Conservation (phyloP, 2,329 filamentous ascomycete genomes). For the Chaetoscypha palmicola region DNA sequence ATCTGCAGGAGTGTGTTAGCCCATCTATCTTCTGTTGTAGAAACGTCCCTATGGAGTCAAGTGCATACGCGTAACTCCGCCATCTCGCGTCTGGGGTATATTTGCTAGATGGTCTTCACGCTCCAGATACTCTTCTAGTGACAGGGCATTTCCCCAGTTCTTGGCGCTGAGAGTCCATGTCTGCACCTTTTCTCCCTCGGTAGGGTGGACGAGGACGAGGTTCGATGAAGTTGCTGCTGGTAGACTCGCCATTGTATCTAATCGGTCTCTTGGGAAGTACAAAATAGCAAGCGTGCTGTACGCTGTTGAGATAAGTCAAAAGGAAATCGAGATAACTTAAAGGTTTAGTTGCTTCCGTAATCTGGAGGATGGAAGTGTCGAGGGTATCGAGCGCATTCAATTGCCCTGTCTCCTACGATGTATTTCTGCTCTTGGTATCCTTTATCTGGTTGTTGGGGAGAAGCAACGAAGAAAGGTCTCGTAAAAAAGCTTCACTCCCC, state of each 20-base stretch:
- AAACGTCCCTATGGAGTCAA: no score
- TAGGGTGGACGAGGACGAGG: slow-evolving; percentile 49
- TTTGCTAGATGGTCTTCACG: slow-evolving; percentile 52
- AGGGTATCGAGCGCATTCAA: no score
- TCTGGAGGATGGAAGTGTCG: no score
- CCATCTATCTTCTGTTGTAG: no score
- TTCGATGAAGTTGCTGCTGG: slow-evolving; percentile 26
- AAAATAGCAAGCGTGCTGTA: no score
- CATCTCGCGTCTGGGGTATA: slow-evolving; percentile 49
- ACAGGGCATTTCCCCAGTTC: slow-evolving; percentile 53
- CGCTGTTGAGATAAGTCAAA: no score
- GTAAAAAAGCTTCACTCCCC: background rate
- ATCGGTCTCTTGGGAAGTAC: no score
- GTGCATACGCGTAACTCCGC: slow-evolving; percentile 39
- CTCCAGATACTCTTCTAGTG: slow-evolving; percentile 47
- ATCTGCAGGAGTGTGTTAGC: slow-evolving; percentile 20
- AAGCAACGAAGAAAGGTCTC: background rate
- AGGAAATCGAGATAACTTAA: no score
- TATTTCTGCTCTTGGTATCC: no score
- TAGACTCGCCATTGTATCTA: slow-evolving; percentile 14
- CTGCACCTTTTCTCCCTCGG: slow-evolving; percentile 43
- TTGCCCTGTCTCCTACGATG: no score
- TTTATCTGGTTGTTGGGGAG: background rate
- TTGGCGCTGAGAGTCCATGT: slow-evolving; percentile 50
- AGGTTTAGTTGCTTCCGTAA: no score